These are phyloP conservation scores for Omphalotus guepiniiformis DNA, from an alignment of 768 basidiomycete species.

Conservation along the genomic window DNA sequence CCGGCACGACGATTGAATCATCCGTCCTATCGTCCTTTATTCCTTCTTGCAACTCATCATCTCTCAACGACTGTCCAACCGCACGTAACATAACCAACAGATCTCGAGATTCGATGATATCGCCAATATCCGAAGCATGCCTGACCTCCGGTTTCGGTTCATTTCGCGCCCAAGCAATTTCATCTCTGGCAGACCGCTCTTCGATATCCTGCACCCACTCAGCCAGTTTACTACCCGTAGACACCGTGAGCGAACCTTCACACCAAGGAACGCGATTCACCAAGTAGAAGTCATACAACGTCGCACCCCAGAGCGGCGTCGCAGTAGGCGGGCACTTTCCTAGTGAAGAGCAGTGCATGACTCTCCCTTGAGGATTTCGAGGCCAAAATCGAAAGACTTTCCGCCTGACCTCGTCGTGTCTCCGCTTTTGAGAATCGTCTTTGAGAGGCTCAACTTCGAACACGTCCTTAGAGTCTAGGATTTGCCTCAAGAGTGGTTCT, in stretches of 20 bases:
- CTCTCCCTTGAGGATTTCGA: constrained; percentile 24
- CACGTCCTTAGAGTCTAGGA: no score
- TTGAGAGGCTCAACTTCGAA: no score
- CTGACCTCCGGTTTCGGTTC: constrained; percentile 32
- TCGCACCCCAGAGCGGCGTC: constrained; percentile 36
- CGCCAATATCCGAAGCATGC: constrained; percentile 22
- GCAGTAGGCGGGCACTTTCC: constrained; percentile 31
- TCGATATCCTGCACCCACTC: constrained; percentile 30
- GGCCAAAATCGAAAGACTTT: constrained; percentile 25
- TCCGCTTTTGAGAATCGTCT: no score
- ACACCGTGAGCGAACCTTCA: constrained; percentile 13
- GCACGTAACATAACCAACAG: constrained; percentile 4
- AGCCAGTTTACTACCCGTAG: constrained; percentile 32
- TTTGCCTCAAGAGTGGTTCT: no score
- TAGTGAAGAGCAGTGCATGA: constrained; percentile 12
- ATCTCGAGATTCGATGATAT: constrained; percentile 18
- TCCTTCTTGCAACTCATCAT: not conserved
- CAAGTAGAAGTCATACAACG: constrained; percentile 37
- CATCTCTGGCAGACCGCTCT: constrained; percentile 27
- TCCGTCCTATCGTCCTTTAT: not conserved
- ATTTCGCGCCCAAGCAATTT: constrained; percentile 28
- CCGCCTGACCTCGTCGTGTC: no score
- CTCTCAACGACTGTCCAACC: not conserved
- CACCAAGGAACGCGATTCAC: constrained; percentile 21
- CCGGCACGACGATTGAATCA: constrained; percentile 9